Percentiles rank a stretch among this genome's conserved stretches.
These are phyloP conservation scores for Mycena rosella DNA, from an alignment of 768 basidiomycete genomes.

Conservation along the genomic window DNA sequence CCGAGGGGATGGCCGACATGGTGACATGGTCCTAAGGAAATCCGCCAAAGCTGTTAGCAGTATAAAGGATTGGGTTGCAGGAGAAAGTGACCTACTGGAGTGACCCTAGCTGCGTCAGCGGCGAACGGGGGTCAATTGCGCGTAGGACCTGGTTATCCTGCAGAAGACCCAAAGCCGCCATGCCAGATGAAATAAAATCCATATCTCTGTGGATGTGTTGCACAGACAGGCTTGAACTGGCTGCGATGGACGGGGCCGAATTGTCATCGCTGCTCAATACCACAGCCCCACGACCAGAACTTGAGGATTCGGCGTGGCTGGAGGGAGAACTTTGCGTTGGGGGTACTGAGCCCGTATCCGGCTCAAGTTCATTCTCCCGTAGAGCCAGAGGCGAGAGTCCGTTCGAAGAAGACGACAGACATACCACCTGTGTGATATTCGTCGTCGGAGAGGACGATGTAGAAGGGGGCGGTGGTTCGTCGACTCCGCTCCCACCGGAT, in stretches of 20 bases:
- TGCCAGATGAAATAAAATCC: not conserved
- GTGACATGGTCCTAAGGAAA: not conserved
- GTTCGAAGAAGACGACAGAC: not conserved
- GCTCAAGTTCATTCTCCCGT: not conserved
- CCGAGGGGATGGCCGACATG: conserved; percentile 24
- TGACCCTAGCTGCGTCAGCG: not conserved
- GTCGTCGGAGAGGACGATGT: conserved; percentile 16
- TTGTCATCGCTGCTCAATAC: conserved; percentile 1
- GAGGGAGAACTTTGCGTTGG: not conserved
- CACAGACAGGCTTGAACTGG: no score
- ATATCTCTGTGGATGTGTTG: no score
- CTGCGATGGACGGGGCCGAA: not conserved
- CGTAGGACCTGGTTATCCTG: not conserved
- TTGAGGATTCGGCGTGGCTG: not conserved
- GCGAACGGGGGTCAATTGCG: conserved; percentile 28
- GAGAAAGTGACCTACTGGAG: conserved; percentile 7
- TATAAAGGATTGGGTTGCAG: no score
- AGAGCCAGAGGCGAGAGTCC: conserved; percentile 18
- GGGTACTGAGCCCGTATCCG: not conserved
- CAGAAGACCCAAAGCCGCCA: conserved; percentile 11
- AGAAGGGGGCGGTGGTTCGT: not conserved
- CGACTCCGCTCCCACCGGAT: not conserved
- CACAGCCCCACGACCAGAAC: not conserved
- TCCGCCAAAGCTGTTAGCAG: no score
- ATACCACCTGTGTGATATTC: conserved; percentile 15